Base-by-base conservation (phyloP, 305 asterid genomes). In the Caryopteris hybrid region DNA sequence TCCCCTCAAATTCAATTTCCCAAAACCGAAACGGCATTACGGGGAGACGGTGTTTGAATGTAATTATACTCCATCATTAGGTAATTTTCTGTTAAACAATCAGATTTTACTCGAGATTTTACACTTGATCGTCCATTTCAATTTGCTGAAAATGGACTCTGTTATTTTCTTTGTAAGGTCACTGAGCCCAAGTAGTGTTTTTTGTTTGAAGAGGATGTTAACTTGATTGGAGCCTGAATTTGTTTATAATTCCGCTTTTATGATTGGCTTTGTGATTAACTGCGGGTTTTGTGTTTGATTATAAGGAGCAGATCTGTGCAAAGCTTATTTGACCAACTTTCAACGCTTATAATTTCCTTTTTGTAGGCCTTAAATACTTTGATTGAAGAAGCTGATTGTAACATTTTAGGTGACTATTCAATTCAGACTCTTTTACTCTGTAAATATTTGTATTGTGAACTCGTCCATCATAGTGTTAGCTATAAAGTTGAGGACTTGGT, bases 41-140 rank as follows among this genome's bases (percentile, higher is more conserved):
- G 1, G 25, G 22, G 3, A 10, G 14, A 29, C 68, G 13, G 50
- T 41, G 53, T 36, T 64, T 66, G 68, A 64, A 65, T 72, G 77
- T 55, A 14, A 69, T 56, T 22, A 5, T 60, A 11, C 48, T 69
- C 63, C 33, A 27, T 14, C 71, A 4, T 46, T 46, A 36, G 78
- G 78, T 70, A 62, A 56, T 25, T 39, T 25, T 47, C 51, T 5
- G 58, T 7, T 31, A 13, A 3, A 6, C 9, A 48, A 22, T 66
- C 38, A 14, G 16, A 10, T 41, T 43, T 43, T 51, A 41, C 14
- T 65, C 36, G 65, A 4, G 10, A n/a, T 53, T 43, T 8, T 33
- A 55, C 25, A n/a, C n/a, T 53, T 68, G 62, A 69, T 73, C 70
- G 16, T 5, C 21, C 22, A 2, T 67, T 73, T 56, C 41, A 18